Percentiles rank a stretch among this genome's conserved stretches.
Conservation (phyloP, 73 alveolate species). For the Stentor coeruleus region DNA sequence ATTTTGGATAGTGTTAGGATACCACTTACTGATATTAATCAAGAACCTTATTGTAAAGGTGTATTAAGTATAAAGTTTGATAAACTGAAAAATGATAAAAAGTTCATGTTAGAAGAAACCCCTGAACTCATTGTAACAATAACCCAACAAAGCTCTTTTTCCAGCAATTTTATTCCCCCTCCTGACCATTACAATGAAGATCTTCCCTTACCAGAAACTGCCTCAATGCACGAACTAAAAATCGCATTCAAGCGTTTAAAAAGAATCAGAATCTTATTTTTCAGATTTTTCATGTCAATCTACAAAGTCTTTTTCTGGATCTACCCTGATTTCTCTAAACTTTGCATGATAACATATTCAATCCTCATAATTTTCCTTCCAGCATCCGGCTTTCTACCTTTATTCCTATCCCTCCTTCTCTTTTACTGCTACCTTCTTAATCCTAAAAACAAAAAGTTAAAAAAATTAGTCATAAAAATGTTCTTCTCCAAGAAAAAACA, state of each 20-base stretch:
- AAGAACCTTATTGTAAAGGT: not conserved
- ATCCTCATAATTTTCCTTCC: not conserved
- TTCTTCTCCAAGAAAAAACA: not conserved
- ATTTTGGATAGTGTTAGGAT: not conserved
- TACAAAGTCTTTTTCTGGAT: conserved; percentile 6
- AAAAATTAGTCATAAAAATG: not conserved
- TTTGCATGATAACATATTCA: not conserved
- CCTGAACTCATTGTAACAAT: not conserved
- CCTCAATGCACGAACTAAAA: conserved; percentile 8
- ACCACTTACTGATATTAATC: not conserved
- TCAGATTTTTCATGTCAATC: not conserved
- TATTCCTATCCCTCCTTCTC: not conserved
- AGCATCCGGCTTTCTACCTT: not conserved
- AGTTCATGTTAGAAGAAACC: not conserved
- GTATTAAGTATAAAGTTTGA: not conserved
- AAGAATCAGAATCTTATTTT: conserved; percentile 18
- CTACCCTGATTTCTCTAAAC: conserved; percentile 4
- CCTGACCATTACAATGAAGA: conserved; percentile 1
- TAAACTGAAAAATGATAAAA: not conserved
- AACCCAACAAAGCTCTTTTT: not conserved
- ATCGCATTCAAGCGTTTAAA: not conserved
- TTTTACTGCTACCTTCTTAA: not conserved
- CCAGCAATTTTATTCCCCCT: not conserved
- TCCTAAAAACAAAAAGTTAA: not conserved
- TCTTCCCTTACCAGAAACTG: not conserved